Evolutionary conservation across 2,329 filamentous ascomycete genomes (phyloP).

Genomic region (Triangularia verruculosa): DNA sequence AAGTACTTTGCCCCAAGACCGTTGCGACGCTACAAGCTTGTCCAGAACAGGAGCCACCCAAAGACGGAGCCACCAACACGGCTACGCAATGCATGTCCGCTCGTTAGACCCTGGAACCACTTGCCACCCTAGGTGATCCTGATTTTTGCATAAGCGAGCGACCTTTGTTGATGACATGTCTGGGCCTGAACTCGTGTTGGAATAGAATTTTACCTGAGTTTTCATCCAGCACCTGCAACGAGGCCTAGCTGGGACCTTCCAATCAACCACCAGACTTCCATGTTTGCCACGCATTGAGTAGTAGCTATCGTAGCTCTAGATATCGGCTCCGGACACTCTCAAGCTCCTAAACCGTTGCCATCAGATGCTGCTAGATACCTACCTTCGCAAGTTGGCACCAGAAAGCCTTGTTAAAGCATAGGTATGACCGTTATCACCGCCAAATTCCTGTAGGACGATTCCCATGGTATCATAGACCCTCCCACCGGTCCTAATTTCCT

Average conservation of each 20-base stretch:
- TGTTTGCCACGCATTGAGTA: not conserved
- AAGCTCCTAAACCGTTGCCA: not conserved
- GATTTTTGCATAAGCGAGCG: slow-evolving; percentile 8
- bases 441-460: not conserved
- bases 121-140: not conserved
- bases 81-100: slow-evolving; percentile 4
- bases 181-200: not conserved
- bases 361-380: not conserved
- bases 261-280: too few relatives aligned
- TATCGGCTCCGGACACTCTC: not conserved
- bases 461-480: not conserved
- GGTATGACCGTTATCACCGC: not conserved
- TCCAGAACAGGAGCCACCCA: not conserved
- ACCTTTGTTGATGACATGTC: not conserved
- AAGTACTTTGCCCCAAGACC: not conserved
- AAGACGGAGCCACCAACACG: not conserved
- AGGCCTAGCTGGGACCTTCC: not conserved
- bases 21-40: not conserved
- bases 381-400: too few relatives aligned
- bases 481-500: not conserved
- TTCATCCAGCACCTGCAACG: not conserved
- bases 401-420: not conserved
- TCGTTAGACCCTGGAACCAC: not conserved
- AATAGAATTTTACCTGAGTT: not conserved
- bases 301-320: not conserved